Base-by-base conservation (phyloP, 1,284 basidiomycete genomes). In the Sanghuangporus baumii region DNA sequence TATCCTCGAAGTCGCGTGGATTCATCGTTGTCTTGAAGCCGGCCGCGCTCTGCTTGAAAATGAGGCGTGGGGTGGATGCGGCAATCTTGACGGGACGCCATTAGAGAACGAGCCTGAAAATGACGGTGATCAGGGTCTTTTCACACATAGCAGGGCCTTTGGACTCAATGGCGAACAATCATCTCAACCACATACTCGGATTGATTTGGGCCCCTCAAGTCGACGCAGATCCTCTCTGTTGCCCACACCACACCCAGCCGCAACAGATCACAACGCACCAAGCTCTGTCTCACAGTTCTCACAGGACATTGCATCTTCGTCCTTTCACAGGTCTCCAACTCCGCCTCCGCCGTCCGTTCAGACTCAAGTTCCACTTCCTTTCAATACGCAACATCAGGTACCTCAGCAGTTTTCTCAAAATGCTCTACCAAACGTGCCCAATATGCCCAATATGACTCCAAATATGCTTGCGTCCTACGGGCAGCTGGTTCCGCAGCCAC, bases 61-160 rank as follows among this genome's bases (percentile, higher is more conserved):
- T 40, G 84, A 87, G 60, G 69, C 75, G 16, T 89, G 84, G 84
- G 87, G 85, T 18, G 83, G 78, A 0, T 79, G 74, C 64, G 67
- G 76, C 50, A 74, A 79, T 3, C 52, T 74, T 7, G 82, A 82
- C 66, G 78, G 83, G 68, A 79, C 78, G 26, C 68, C 73, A 23
- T 73, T 78, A 38, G 72, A 55, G 70, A 71, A 55, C 40, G 31
- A 73, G 64, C 2, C 71, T 69, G 11, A 67, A 47, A 36, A 67
- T 64, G 64, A 65, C 8, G 57, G 50, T 26, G 52, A 23, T 65
- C 72, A 26, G 68, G 43, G 72, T 67, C 40, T 61, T 59, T 58
- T 68, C 64, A 7, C 66, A 69, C 38, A 71, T 68, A 50, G 73
- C 72, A 0, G 69, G 71, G 20, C 63, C 60, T 5, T 62, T 69